Evolutionary conservation across 192 early-diverging fungal species (phyloP).

Genomic region (Rhizoclosmatium sp.): DNA sequence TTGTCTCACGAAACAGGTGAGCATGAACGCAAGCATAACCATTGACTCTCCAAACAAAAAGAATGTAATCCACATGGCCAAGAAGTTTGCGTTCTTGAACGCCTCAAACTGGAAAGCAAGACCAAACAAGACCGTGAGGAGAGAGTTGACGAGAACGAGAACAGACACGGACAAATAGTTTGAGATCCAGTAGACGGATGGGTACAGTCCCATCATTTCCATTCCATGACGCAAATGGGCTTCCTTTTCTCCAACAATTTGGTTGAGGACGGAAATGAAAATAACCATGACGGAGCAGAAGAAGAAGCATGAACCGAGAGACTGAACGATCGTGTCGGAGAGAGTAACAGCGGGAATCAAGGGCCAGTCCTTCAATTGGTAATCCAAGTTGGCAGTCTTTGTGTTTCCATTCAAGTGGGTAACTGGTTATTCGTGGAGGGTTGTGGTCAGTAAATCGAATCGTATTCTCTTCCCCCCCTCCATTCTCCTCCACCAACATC

Average conservation of each 20-base stretch:
- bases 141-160: constrained; percentile 62
- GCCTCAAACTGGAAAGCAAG: constrained; percentile 66
- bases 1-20: constrained; percentile 72
- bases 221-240: constrained; percentile 72
- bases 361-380: constrained; percentile 75
- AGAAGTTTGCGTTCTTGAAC: constrained; percentile 70
- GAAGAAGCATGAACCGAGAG: constrained; percentile 62
- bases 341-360: constrained; percentile 58
- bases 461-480: constrained; percentile 6
- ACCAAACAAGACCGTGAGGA: constrained; percentile 68
- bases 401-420: constrained; percentile 25
- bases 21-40: constrained; percentile 72
- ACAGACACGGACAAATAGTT: constrained; percentile 67
- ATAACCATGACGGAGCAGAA: constrained; percentile 67
- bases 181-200: constrained; percentile 71
- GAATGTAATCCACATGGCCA: constrained; percentile 67
- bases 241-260: constrained; percentile 80
- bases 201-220: constrained; percentile 83
- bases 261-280: constrained; percentile 71
- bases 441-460: background rate
- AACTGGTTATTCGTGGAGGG: constrained; percentile 18
- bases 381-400: constrained; percentile 46
- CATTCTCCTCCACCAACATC: constrained; percentile 2
- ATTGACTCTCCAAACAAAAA: constrained; percentile 79
- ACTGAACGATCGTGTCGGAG: constrained; percentile 68